phyloP scores from a whole-genome alignment of 495 filamentous ascomycete genomes.

The Venustampulla echinocandica region DNA sequence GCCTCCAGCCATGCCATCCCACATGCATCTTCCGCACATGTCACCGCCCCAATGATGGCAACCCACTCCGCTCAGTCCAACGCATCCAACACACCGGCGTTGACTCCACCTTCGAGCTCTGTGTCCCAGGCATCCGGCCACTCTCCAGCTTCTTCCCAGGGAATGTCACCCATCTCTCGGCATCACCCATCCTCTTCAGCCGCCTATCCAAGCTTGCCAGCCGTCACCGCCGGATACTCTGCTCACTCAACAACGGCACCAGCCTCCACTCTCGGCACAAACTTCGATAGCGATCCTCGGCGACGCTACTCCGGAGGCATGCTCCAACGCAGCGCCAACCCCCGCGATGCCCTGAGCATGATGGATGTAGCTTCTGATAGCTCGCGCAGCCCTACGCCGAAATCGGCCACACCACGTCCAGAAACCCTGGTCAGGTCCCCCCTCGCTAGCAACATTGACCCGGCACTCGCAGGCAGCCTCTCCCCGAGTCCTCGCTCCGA shows the following conservation, averaged over 20 bases:
- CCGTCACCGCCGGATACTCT: constrained; percentile 59
- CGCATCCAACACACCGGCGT: constrained; percentile 61
- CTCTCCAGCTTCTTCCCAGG: constrained; percentile 61
- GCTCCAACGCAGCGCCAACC: constrained; percentile 55
- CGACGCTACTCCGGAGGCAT: constrained; percentile 82
- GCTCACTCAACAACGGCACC: constrained; percentile 58
- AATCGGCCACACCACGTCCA: constrained; percentile 21
- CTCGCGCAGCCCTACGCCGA: constrained; percentile 35
- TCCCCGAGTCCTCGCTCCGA: constrained; percentile 17
- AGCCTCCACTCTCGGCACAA: constrained; percentile 68
- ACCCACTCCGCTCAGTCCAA: constrained; percentile 44
- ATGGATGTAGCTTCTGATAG: constrained; percentile 52
- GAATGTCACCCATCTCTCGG: constrained; percentile 56
- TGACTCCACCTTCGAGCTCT: constrained; percentile 84
- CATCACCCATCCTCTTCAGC: constrained; percentile 48
- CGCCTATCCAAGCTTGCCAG: constrained; percentile 80
- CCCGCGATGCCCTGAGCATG: constrained; percentile 29
- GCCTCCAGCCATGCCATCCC: constrained; percentile 35
- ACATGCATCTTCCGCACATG: constrained; percentile 48
- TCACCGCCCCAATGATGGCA: constrained; percentile 52
- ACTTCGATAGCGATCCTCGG: constrained; percentile 70
- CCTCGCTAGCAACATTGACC: constrained; percentile 45
- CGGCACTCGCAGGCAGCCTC: constrained; percentile 33
- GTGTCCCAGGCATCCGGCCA: constrained; percentile 79
- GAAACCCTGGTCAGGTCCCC: constrained; percentile 33